Conservation (phyloP, 768 basidiomycete genomes). For the Termitomyces sp. region DNA sequence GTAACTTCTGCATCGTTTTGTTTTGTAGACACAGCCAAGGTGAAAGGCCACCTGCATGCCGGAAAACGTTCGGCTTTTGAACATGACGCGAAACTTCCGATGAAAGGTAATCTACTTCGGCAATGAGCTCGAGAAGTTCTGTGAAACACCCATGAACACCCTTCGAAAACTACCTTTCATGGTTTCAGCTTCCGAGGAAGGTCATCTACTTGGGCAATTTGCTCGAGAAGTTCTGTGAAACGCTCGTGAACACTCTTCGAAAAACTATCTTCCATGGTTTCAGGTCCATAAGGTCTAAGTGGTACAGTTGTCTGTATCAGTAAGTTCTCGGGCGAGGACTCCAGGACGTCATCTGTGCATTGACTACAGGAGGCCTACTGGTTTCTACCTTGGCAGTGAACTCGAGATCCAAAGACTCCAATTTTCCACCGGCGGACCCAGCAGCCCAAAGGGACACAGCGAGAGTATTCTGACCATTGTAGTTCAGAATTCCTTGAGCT, state of each 20-base stretch:
- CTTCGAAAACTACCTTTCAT: too few relatives aligned
- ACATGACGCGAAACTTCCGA: neutral
- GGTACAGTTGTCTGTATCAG: slow-evolving; percentile 8
- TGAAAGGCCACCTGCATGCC: neutral
- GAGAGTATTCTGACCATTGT: slow-evolving; percentile 41
- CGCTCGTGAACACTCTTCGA: too few relatives aligned
- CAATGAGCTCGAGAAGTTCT: neutral
- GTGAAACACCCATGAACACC: neutral
- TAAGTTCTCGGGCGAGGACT: slow-evolving; percentile 25
- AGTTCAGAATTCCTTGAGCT: slow-evolving; percentile 49
- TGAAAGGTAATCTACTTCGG: neutral
- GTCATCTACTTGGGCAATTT: neutral
- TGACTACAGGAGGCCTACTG: slow-evolving; percentile 27
- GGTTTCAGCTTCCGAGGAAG: neutral
- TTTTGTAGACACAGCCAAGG: slow-evolving; percentile 9
- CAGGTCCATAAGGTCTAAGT: neutral
- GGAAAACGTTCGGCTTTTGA: neutral
- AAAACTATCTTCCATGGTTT: too few relatives aligned
- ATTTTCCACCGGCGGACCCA: slow-evolving; percentile 32
- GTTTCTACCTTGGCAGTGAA: slow-evolving; percentile 34
- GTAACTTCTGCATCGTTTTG: slow-evolving; percentile 39
- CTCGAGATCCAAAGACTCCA: slow-evolving; percentile 32
- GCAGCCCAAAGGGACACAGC: slow-evolving; percentile 45
- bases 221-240: neutral
- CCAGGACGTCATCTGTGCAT: slow-evolving; percentile 30